phyloP scores from a whole-genome alignment of 352 stramenopile genomes.

The Phytophthora sp. region DNA sequence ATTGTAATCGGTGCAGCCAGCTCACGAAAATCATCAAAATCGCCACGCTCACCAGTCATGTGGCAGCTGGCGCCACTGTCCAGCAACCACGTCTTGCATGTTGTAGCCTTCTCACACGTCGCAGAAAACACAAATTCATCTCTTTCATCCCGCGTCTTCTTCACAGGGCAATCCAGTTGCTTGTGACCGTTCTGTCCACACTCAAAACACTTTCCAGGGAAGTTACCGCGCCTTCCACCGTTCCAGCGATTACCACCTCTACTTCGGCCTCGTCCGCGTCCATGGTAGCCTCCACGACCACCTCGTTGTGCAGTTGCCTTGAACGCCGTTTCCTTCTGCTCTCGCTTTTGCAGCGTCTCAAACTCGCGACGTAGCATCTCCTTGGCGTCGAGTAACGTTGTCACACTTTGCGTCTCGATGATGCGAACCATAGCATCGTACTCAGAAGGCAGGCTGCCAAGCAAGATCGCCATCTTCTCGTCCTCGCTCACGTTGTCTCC shows the following conservation, averaged over 20 bases:
- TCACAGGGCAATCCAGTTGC: background rate
- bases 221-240: background rate
- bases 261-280: background rate
- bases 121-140: constrained; percentile 17
- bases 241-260: background rate
- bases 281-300: background rate
- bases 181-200: constrained; percentile 9
- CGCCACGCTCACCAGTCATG: background rate
- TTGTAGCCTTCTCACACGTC: background rate
- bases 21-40: constrained; percentile 5
- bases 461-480: constrained; percentile 13
- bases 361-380: constrained; percentile 28
- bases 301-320: background rate
- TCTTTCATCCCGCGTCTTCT: background rate
- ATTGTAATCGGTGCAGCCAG: background rate
- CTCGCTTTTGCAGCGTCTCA: constrained; percentile 1
- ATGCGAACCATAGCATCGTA: constrained; percentile 30
- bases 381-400: constrained; percentile 24
- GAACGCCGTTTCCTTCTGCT: constrained; percentile 15
- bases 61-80: constrained; percentile 25
- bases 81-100: constrained; percentile 12
- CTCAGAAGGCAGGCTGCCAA: constrained; percentile 14
- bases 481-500: constrained; percentile 13
- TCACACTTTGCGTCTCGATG: constrained; percentile 15
- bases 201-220: constrained; percentile 1